Evolutionary conservation across 1,284 basidiomycete genomes (phyloP).

Genomic region (Rhodotorula sp.): DNA sequence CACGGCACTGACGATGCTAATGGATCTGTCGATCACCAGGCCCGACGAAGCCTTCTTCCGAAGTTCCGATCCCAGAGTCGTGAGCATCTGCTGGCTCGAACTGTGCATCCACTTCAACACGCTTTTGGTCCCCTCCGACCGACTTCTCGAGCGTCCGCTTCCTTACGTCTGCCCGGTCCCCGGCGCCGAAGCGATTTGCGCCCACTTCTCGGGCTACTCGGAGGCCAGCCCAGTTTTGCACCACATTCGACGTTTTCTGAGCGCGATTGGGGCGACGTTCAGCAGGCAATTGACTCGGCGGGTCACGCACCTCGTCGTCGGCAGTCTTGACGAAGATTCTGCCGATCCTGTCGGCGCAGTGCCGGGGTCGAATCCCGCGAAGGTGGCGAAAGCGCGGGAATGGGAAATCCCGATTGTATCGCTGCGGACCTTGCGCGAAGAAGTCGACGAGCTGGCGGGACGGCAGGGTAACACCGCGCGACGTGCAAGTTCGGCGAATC

Average conservation of each 20-base stretch:
- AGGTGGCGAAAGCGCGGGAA: conserved; percentile 68
- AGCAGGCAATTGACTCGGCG: conserved; percentile 61
- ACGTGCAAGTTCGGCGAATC: background rate
- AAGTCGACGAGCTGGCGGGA: conserved; percentile 4
- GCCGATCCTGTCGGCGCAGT: conserved; percentile 59
- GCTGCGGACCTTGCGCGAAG: conserved; percentile 59
- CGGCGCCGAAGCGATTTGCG: background rate
- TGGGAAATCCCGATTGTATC: conserved; percentile 66
- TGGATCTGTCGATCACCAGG: background rate
- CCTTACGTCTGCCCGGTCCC: conserved; percentile 25
- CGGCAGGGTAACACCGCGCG: background rate
- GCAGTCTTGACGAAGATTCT: conserved; percentile 3
- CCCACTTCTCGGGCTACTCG: conserved; percentile 26
- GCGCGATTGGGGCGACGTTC: conserved; percentile 56
- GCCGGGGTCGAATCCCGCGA: conserved; percentile 67
- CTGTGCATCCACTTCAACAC: conserved; percentile 21
- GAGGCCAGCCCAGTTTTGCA: conserved; percentile 15
- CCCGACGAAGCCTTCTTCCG: background rate
- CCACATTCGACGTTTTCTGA: conserved; percentile 17
- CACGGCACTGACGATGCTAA: background rate
- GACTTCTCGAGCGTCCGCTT: conserved; percentile 27
- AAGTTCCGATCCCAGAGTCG: conserved; percentile 18
- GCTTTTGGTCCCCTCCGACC: conserved; percentile 4
- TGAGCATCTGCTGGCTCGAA: conserved; percentile 37
- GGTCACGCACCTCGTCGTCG: conserved; percentile 51